phyloP scores from a whole-genome alignment of 1,284 basidiomycete genomes.

The Erythrobasidium hasegawianum region DNA sequence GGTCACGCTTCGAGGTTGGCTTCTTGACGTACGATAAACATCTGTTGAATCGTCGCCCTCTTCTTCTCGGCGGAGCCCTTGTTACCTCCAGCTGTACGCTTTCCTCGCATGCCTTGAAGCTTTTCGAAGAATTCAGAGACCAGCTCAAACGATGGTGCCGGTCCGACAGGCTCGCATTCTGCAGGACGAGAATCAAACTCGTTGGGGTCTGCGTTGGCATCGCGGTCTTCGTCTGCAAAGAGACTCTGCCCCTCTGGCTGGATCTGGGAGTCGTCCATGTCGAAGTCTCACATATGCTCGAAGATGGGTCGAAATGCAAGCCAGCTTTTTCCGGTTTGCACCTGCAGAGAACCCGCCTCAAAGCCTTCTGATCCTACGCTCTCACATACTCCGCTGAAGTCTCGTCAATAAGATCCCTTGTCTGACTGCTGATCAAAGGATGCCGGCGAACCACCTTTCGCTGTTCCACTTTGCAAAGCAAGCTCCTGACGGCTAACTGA shows the following conservation, averaged over 20 bases:
- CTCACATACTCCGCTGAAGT: too few species aligned
- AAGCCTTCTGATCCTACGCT: too few species aligned
- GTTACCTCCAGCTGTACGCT: conserved; percentile 21
- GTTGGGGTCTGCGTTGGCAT: conserved; percentile 21
- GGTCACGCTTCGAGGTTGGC: conserved; percentile 6
- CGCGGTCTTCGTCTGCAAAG: conserved; percentile 23
- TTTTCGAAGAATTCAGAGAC: conserved; percentile 50
- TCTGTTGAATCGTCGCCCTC: conserved; percentile 22
- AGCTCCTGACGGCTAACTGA: too few species aligned
- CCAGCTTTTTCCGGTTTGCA: too few species aligned
- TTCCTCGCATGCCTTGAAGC: conserved; percentile 43
- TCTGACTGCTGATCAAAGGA: too few species aligned
- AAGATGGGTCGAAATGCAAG: too few species aligned
- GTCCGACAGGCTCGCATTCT: conserved; percentile 49
- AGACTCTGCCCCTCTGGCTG: conserved; percentile 16
- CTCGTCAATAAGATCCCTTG: too few species aligned
- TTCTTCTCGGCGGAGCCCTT: conserved; percentile 31
- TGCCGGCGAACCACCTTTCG: too few species aligned
- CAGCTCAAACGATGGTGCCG: conserved; percentile 49
- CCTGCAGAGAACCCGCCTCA: too few species aligned
- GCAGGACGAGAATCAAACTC: conserved; percentile 46
- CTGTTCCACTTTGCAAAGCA: too few species aligned
- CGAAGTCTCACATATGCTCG: too few species aligned
- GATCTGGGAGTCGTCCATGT: background rate
- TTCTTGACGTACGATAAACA: conserved; percentile 25